A percentile compares a stretch with the other conserved stretches of the same genome.
Conservation (phyloP, 768 basidiomycete genomes). For the Cystofilobasidium bisporidii region DNA sequence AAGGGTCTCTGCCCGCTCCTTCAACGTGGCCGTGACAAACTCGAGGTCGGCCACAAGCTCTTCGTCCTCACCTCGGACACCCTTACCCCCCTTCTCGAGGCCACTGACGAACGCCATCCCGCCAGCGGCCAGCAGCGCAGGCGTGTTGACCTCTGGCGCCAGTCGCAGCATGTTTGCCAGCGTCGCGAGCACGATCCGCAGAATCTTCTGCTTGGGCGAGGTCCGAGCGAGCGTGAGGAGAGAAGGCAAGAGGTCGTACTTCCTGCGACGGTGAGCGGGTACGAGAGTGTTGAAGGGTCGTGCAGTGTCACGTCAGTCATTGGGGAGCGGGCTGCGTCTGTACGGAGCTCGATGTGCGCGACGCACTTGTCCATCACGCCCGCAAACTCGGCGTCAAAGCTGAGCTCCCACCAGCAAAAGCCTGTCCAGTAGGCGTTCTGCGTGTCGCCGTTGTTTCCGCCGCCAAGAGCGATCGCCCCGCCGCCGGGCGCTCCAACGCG, state of each 20-base stretch:
- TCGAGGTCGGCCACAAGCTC: slow-evolving; percentile 86
- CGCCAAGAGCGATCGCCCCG: slow-evolving; percentile 4
- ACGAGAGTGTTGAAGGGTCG: no score
- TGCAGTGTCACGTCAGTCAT: no score
- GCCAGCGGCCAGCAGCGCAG: slow-evolving; percentile 82
- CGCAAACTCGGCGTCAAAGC: slow-evolving; percentile 78
- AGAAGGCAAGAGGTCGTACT: slow-evolving; percentile 77
- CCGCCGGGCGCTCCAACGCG: slow-evolving; percentile 3
- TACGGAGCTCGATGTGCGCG: no score
- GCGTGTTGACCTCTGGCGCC: slow-evolving; percentile 77
- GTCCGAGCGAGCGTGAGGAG: slow-evolving; percentile 73
- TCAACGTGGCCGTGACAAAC: slow-evolving; percentile 78
- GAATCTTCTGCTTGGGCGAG: slow-evolving; percentile 94
- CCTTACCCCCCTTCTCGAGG: slow-evolving; percentile 73
- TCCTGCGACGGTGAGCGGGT: slow-evolving; percentile 45
- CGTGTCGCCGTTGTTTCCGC: slow-evolving; percentile 36
- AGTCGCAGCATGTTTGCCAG: slow-evolving; percentile 88
- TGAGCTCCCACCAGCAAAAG: slow-evolving; percentile 86
- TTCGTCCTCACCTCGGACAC: slow-evolving; percentile 54
- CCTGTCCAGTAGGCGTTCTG: slow-evolving; percentile 94
- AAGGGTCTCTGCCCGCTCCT: slow-evolving; percentile 70
- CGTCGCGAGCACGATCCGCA: slow-evolving; percentile 82
- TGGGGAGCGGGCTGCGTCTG: no score
- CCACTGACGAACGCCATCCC: slow-evolving; percentile 79
- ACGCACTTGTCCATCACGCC: slow-evolving; percentile 75